These are phyloP conservation scores for Pichia sp. DNA, from an alignment of 1,139 yeast genomes.

Conservation along the genomic window DNA sequence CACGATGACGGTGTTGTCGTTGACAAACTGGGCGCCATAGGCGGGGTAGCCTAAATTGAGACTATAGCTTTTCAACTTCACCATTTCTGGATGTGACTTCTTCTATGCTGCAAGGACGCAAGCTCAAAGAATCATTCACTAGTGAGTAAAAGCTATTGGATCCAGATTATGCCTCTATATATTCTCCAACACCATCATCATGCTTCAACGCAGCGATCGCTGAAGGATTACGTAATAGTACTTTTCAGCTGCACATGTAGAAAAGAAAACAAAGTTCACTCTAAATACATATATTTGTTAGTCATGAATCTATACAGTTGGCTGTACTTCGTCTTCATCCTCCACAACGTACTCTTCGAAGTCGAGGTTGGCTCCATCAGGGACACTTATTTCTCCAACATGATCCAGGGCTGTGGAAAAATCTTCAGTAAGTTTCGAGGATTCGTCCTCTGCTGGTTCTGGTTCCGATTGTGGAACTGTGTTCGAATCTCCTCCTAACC, in stretches of 20 bases:
- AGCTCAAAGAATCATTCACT: no score
- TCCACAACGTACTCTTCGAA: slow-evolving; percentile 28
- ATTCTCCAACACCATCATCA: neutral
- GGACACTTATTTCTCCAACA: slow-evolving; percentile 1
- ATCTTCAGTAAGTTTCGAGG: neutral
- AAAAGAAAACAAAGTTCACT: no score
- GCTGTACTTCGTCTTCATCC: slow-evolving; percentile 15
- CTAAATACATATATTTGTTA: no score
- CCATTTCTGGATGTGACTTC: slow-evolving; percentile 1
- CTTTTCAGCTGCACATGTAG: no score
- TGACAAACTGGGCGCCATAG: slow-evolving; percentile 69
- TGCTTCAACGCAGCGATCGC: neutral
- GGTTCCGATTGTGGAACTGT: neutral
- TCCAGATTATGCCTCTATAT: neutral
- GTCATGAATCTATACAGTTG: neutral
- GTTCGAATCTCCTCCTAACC: neutral
- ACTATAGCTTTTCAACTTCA: slow-evolving; percentile 25
- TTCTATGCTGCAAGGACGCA: neutral
- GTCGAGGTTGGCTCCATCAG: slow-evolving; percentile 7
- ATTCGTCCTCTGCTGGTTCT: neutral
- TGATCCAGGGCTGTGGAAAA: slow-evolving; percentile 4
- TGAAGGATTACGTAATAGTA: neutral
- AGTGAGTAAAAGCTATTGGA: no score
- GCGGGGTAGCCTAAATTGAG: slow-evolving; percentile 75
- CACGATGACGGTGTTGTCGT: slow-evolving; percentile 58